Base-by-base conservation (phyloP, 2,329 filamentous ascomycete species). In the Botrytis aclada region DNA sequence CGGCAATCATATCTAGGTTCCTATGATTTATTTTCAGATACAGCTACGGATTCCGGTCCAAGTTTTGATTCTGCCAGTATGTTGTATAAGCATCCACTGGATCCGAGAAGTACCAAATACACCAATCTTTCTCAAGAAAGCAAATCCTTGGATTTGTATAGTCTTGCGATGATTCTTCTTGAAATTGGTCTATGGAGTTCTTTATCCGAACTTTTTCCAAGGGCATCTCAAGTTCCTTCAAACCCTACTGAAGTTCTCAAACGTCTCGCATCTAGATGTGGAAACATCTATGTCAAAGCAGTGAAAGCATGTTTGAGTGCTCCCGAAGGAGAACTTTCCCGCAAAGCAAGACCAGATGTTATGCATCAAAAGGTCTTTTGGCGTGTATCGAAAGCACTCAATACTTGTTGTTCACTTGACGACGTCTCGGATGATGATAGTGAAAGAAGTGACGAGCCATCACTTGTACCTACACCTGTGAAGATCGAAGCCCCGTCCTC, bases 121-220 rank as follows among this genome's bases (percentile, higher is more conserved):
- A 87, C 87, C 0, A 85, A 86, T 0, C 79, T 88, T 16, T 85
- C 85, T 8, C 83, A 86, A 1, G 88, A 90, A 71, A 86, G 86
- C 58, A 87, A 88, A 56, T 85, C 88, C 1, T 83, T 89, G 45
- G 93, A 95, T 74, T 83, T 95, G 3, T 94, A 94, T 80, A 90
- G 91, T 10, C 84, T 95, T 1, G 91, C 91, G 29, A 88, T 94
- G 83, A 83, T 94, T 6, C 85, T 95, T 0, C 84, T 94, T 4
- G 93, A 93, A 10, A 89, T 95, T 70, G 93, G 93, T 10, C 82
- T 95, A 14, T 95, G 93, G 93, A 89, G 88, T 5, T 90, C 88
- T 18, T 84, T 94, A 25, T 82, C 75, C 0, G 78, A 80, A 47
- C 77, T 81, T 54, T 79, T 80, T 70, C 77, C 79, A 32, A 74